These are phyloP conservation scores for Boeremia lycopersici DNA, from an alignment of 2,329 filamentous ascomycete species.

Conservation along the genomic window DNA sequence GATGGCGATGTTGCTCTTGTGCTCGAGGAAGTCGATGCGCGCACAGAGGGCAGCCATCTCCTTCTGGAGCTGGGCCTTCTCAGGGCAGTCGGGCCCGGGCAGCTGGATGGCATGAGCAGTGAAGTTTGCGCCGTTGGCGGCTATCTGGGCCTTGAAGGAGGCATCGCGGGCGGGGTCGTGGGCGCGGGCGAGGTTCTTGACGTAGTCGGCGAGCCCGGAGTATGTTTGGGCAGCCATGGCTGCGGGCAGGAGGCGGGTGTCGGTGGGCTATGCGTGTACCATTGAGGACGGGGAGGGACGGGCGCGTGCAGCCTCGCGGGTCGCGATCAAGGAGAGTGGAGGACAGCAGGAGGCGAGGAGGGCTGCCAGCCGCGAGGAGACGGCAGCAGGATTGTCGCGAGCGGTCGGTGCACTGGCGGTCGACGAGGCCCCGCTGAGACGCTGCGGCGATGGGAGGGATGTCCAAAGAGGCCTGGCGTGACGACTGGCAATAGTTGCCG, in stretches of 20 bases:
- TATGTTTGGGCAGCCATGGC: conserved; percentile 47
- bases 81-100: conserved; percentile 75
- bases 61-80: conserved; percentile 79
- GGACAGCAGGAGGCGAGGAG: conserved; percentile 2
- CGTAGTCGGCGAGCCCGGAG: conserved; percentile 48
- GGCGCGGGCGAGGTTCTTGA: conserved; percentile 57
- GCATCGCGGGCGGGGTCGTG: conserved; percentile 51
- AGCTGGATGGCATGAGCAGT: conserved; percentile 67
- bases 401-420: conserved; percentile 17
- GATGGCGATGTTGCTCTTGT: conserved; percentile 68
- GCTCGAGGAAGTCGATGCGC: conserved; percentile 82
- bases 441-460: conserved; percentile 15
- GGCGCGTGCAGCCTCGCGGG: conserved; percentile 24
- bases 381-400: conserved; percentile 6
- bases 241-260: conserved; percentile 28
- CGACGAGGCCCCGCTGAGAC: conserved; percentile 19
- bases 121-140: conserved; percentile 57
- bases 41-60: conserved; percentile 80
- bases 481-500: not conserved
- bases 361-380: conserved; percentile 2
- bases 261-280: conserved; percentile 41
- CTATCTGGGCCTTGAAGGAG: conserved; percentile 53
- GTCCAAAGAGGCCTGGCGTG: conserved; percentile 12
- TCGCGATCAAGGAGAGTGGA: conserved; percentile 4
- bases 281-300: conserved; percentile 34